Evolutionary conservation across 768 basidiomycete genomes (phyloP), one percentile per base, ranked within the genome.

Genomic region (Xerocomellus chrysenteron): DNA sequence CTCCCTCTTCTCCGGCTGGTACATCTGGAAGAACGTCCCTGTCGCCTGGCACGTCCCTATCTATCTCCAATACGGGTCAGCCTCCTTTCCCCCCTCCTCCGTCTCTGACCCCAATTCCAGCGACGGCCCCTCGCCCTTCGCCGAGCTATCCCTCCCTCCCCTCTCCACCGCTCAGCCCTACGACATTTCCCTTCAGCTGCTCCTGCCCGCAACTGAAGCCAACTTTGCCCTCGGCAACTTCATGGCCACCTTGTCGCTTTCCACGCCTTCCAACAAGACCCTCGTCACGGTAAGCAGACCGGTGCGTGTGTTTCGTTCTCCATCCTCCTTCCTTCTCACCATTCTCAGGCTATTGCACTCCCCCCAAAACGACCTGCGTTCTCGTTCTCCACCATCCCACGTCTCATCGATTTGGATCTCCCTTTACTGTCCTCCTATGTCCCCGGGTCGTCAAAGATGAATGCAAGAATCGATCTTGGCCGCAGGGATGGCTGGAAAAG

Each of bases 141-240:
- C 89, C 5, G 75, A 82, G 39, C 65, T 78, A 4, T 55, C 69
- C 1, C 70, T 92, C 0, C 80, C 84, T 2, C 55, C 68, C 13
- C 74, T 92, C 32, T 78, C 80, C 49, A 65, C 81, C 17, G 74
- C 78, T 37, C 91, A 92, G 59, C 81, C 82, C n/a, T 94, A 93
- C 54, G 84, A 91, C 59, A 75, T 94, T 49, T 84, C 84, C 43
- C 72, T 93, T 16, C 80, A 83, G 51, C 75, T 94, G 16, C 69
- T 75, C 30, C 75, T 93, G 8, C 92, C 92, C 12, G 76, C 82
- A 4, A 80, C 80, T 17, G 82, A 85, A 56, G 70, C 84, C 21
- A 93, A 91, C 72, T 75, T 82, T 63, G 84, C 76, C 5, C 82
- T 94, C 3, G 92, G 92, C 41, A 94, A 94, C 69, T 94, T 93